Evolutionary conservation across 2,329 filamentous ascomycete species (phyloP).

Genomic region (Phaeosphaeriaceae sp.): DNA sequence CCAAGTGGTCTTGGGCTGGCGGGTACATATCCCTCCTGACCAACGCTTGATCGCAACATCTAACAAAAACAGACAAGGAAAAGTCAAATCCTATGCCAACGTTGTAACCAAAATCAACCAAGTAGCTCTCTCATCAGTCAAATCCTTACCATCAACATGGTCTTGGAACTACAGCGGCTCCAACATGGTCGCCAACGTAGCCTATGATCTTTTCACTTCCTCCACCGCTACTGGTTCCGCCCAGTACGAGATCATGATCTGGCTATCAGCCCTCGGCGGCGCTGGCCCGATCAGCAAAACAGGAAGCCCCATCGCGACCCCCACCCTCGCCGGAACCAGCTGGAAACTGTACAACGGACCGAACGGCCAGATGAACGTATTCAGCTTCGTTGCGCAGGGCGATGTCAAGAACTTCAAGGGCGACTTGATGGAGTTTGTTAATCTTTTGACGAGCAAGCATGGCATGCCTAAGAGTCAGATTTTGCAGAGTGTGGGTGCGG

Average conservation of each 20-base stretch:
- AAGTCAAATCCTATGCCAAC: slow-evolving; percentile 55
- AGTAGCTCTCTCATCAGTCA: slow-evolving; percentile 45
- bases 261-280: slow-evolving; percentile 64
- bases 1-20: slow-evolving; percentile 53
- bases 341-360: slow-evolving; percentile 67
- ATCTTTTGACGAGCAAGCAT: slow-evolving; percentile 60
- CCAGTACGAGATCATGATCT: slow-evolving; percentile 72
- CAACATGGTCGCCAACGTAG: slow-evolving; percentile 62
- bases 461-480: slow-evolving; percentile 59
- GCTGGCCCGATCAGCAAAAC: slow-evolving; percentile 66
- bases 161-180: slow-evolving; percentile 58
- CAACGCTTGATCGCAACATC: neutral
- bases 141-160: slow-evolving; percentile 54
- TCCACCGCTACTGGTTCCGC: slow-evolving; percentile 53
- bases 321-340: slow-evolving; percentile 59
- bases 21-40: slow-evolving; percentile 33
- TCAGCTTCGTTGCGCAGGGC: slow-evolving; percentile 62
- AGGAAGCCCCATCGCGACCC: slow-evolving; percentile 60
- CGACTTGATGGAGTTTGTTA: slow-evolving; percentile 64
- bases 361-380: slow-evolving; percentile 67
- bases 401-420: slow-evolving; percentile 61
- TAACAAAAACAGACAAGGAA: slow-evolving; percentile 24
- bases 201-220: slow-evolving; percentile 67
- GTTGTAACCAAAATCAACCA: slow-evolving; percentile 46
- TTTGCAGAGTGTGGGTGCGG: slow-evolving; percentile 60